phyloP scores from a whole-genome alignment of 225 moss, liverwort and hornwort species.

The Rhytidiadelphus loreus region DNA sequence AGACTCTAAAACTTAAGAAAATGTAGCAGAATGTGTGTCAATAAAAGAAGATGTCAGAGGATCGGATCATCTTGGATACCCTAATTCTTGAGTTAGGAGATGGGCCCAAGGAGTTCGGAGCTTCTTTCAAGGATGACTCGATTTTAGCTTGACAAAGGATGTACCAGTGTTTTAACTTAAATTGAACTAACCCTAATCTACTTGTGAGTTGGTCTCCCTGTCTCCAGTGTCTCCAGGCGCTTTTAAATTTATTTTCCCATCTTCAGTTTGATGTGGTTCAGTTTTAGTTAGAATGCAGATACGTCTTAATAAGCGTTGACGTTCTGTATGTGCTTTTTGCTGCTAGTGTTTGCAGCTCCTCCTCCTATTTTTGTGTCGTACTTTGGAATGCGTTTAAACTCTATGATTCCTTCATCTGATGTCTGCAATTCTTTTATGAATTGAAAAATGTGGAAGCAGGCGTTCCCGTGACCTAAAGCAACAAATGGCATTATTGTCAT shows the following conservation, averaged over 20 bases:
- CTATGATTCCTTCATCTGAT: background rate
- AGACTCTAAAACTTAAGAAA: background rate
- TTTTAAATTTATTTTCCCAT: background rate
- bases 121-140: background rate
- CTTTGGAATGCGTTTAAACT: background rate
- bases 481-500: background rate
- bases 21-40: too few relatives aligned
- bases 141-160: background rate
- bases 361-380: background rate
- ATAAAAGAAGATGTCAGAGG: background rate
- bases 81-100: background rate
- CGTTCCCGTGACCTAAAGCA: background rate
- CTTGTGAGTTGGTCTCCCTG: background rate
- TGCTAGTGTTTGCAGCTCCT: background rate
- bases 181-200: background rate
- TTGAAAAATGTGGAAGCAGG: background rate
- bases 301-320: background rate
- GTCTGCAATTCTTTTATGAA: background rate
- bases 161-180: background rate
- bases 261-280: background rate
- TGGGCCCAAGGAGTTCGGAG: background rate
- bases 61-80: background rate
- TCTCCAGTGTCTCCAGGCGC: background rate
- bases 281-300: background rate
- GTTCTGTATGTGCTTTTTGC: background rate